Conservation (phyloP, 176 grass and related monocot genomes). For the Pharus latifolius region DNA sequence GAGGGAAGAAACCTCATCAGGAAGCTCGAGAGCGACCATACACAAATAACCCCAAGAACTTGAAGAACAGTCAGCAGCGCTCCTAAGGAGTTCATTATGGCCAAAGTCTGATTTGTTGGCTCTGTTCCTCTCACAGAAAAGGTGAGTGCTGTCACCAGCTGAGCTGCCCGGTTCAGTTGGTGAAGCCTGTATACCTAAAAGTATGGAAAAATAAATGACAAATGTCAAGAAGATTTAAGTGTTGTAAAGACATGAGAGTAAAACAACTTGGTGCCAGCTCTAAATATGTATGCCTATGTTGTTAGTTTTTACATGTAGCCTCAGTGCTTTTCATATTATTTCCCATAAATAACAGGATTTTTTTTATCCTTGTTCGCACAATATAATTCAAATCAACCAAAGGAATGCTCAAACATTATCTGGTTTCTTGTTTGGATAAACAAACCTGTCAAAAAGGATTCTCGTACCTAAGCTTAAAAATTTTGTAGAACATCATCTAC, state of each 20-base stretch:
- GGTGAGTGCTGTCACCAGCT: slow-evolving; percentile 74
- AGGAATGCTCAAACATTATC: not conserved
- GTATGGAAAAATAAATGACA: not conserved
- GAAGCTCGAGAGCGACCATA: slow-evolving; percentile 96
- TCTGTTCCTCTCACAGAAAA: slow-evolving; percentile 84
- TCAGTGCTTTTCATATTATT: too few relatives aligned
- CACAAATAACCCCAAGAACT: slow-evolving; percentile 78
- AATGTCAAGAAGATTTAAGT: slow-evolving; percentile 18
- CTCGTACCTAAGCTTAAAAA: not conserved
- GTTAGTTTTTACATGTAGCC: too few relatives aligned
- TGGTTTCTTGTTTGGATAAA: not conserved
- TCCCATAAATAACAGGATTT: too few relatives aligned
- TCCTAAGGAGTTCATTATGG: slow-evolving; percentile 88
- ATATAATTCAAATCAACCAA: too few relatives aligned
- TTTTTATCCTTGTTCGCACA: too few relatives aligned
- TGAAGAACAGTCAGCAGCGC: slow-evolving; percentile 77
- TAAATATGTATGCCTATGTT: too few relatives aligned
- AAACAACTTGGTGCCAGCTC: too few relatives aligned
- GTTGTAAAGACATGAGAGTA: too few relatives aligned
- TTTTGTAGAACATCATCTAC: not conserved
- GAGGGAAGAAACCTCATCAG: slow-evolving; percentile 95
- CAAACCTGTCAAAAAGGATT: not conserved
- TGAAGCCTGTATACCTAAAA: slow-evolving; percentile 90
- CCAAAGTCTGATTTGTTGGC: slow-evolving; percentile 63
- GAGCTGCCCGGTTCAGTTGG: slow-evolving; percentile 94